Evolutionary conservation across 2,329 filamentous ascomycete species (phyloP), one percentile per base, ranked within the genome.

Genomic region (Didymella arachidicola): DNA sequence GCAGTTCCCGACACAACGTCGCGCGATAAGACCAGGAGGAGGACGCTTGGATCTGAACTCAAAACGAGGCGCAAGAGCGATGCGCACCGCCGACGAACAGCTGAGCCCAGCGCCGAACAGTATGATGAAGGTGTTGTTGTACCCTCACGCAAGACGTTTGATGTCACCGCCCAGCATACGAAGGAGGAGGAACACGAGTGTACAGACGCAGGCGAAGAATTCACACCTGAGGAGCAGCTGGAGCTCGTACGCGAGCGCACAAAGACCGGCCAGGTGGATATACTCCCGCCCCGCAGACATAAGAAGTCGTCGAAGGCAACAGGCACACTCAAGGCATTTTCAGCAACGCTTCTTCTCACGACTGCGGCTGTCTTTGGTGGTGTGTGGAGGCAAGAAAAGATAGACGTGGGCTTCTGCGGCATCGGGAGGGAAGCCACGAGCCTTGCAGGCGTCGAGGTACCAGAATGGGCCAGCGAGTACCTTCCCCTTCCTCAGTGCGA

Each of bases 351-450:
- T 2, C 74, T 94, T 3, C 73, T 90, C 19, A 88, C 89, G 0
- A 78, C 95, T 10, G 76, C 95, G 7, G 85, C 85, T 30, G 87
- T 89, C 0, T 92, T 96, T 63, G 89, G 84, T 29, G 86, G 86
- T 8, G 95, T 93, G 86, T 99, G 93, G 81, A 85, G 94, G 47
- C 92, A 97, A 73, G 95, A 99, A 78, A 98, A 98, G 82, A 82
- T 97, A n/a, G 90, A 92, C 16, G 92, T 98, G 19, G 95, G 96
- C 32, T 99, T 96, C 73, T 99, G 95, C 74, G 93, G 93, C 12
- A 85, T 96, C 52, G 95, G 81, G 4, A 61, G 90, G 25, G 82
- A 86, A 46, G 85, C 83, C 7, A 84, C 81, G 64, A 83, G 82
- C 19, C 72, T 88, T 52, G 81, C 84, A 11, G 84, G 87, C 29